Evolutionary conservation across 768 basidiomycete species (phyloP).

Genomic region (Boletus reticulatus): DNA sequence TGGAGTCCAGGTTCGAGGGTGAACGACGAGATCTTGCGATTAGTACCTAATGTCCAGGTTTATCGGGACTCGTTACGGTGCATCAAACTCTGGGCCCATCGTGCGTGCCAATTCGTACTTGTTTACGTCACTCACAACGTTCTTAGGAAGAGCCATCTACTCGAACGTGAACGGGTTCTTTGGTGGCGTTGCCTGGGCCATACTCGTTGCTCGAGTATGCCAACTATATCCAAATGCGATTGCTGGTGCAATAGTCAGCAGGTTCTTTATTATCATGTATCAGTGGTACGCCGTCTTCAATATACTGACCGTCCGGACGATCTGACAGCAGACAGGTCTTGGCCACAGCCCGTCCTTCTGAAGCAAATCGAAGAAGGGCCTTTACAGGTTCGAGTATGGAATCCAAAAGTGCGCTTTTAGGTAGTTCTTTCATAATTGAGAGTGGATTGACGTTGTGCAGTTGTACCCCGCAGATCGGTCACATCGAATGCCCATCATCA

Average conservation of each 20-base stretch:
- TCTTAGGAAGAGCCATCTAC: slow-evolving; percentile 88
- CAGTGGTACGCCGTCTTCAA: slow-evolving; percentile 70
- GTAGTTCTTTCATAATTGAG: no score
- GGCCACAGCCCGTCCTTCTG: slow-evolving; percentile 97
- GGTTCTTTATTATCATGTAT: slow-evolving; percentile 98
- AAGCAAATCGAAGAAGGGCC: slow-evolving; percentile 97
- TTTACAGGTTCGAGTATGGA: slow-evolving; percentile 93
- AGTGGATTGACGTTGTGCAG: slow-evolving; percentile 36
- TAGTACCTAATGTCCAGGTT: slow-evolving; percentile 91
- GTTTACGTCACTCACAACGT: slow-evolving; percentile 5
- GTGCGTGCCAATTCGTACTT: slow-evolving; percentile 46
- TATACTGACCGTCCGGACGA: neutral
- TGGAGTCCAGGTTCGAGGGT: slow-evolving; percentile 76
- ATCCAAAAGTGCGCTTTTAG: slow-evolving; percentile 69
- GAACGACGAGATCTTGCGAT: slow-evolving; percentile 90
- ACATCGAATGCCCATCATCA: slow-evolving; percentile 99
- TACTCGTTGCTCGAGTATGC: slow-evolving; percentile 98
- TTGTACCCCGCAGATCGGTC: slow-evolving; percentile 88
- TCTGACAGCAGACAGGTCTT: slow-evolving; percentile 60
- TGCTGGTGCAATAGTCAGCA: slow-evolving; percentile 93
- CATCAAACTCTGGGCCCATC: slow-evolving; percentile 97
- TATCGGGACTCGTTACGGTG: slow-evolving; percentile 94
- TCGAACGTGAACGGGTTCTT: slow-evolving; percentile 98
- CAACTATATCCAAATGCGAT: slow-evolving; percentile 95
- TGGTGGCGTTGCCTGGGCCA: slow-evolving; percentile 98